Conservation (phyloP, 371 early-diverging fungal species). For the Mucor velutinosus region DNA sequence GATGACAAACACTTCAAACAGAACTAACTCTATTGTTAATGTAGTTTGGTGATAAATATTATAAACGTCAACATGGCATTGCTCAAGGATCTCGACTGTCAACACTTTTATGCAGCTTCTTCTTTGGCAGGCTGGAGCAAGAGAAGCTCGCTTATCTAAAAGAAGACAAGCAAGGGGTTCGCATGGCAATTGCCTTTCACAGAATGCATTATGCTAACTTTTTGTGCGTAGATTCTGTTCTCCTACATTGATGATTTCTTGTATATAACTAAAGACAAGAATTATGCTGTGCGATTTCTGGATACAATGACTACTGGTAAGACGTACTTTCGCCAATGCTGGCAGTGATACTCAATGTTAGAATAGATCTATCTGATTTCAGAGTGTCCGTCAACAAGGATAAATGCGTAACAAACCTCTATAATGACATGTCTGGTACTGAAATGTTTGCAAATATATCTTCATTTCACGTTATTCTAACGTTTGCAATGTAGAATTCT, state of each 20-base stretch:
- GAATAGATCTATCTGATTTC: constrained; percentile 60
- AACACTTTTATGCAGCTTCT: constrained; percentile 79
- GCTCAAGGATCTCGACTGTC: constrained; percentile 92
- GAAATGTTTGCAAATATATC: neutral
- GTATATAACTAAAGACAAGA: constrained; percentile 52
- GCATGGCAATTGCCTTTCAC: neutral
- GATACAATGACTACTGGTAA: constrained; percentile 54
- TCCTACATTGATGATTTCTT: constrained; percentile 86
- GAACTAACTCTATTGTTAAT: neutral
- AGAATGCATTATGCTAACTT: neutral
- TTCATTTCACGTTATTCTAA: neutral
- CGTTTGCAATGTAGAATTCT: constrained; percentile 58
- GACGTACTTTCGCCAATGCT: constrained; percentile 25
- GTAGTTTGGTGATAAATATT: constrained; percentile 55
- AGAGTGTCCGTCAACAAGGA: constrained; percentile 48
- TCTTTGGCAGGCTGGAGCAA: constrained; percentile 74
- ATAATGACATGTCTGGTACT: constrained; percentile 17
- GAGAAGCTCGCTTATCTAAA: constrained; percentile 19
- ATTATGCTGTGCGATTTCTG: constrained; percentile 39
- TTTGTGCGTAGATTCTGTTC: constrained; percentile 56
- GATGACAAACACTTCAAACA: neutral
- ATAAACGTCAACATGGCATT: constrained; percentile 75
- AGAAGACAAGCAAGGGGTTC: constrained; percentile 29
- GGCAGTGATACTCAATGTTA: neutral
- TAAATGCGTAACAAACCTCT: constrained; percentile 18